phyloP scores from a whole-genome alignment of 495 filamentous ascomycete genomes.

The Cudoniella acicularis region DNA sequence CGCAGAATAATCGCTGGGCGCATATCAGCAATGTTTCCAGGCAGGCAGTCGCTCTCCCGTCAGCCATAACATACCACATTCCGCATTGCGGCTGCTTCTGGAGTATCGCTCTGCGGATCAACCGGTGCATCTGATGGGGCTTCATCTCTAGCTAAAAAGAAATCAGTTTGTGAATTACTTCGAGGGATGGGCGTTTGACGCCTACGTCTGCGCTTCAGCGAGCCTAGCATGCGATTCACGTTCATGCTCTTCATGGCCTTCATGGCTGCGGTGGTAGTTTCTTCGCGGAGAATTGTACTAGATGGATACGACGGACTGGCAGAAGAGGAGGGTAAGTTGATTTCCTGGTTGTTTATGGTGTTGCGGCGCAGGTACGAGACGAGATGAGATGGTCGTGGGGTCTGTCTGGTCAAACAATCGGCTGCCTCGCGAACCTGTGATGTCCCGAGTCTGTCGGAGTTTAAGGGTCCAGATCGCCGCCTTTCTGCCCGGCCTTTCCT shows the following conservation, averaged over 20 bases:
- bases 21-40: conserved; percentile 13
- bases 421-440: background rate
- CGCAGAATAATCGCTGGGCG: conserved; percentile 63
- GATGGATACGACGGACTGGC: background rate
- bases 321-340: background rate
- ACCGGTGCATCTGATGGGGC: background rate
- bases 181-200: background rate
- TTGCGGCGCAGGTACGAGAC: background rate
- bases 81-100: conserved; percentile 53
- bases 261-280: conserved; percentile 18
- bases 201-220: conserved; percentile 40
- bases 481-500: too few relatives aligned
- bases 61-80: conserved; percentile 47
- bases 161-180: background rate
- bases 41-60: background rate
- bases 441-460: background rate
- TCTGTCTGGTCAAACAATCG: background rate
- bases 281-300: too few relatives aligned
- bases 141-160: background rate
- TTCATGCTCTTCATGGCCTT: conserved; percentile 47
- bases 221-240: conserved; percentile 53
- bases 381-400: background rate
- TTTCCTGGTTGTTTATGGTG: background rate
- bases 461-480: background rate
- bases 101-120: conserved; percentile 41